Conservation (phyloP, 148 eudicot species). For the Suaeda aralocaspica region DNA sequence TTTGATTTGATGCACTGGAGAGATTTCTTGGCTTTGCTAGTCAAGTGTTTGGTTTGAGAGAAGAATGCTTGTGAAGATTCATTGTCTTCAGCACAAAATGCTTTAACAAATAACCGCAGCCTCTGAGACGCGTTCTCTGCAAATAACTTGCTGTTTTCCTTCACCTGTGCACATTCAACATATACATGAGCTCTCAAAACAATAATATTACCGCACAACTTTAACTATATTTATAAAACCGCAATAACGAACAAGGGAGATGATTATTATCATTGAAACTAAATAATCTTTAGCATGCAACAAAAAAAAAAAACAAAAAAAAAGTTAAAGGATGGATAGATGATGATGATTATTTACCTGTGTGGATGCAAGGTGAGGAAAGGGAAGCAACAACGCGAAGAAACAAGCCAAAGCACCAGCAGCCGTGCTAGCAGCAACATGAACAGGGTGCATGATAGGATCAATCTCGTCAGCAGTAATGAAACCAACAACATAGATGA, state of each 20-base stretch:
- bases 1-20: conserved; percentile 54
- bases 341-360: conserved; percentile 42
- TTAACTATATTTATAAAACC: not conserved
- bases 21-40: conserved; percentile 38
- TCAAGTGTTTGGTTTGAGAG: conserved; percentile 50
- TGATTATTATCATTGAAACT: not conserved
- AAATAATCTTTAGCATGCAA: too few species aligned
- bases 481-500: conserved; percentile 53
- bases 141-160: conserved; percentile 45
- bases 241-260: not conserved
- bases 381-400: conserved; percentile 60
- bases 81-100: conserved; percentile 61
- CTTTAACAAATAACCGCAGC: conserved; percentile 50
- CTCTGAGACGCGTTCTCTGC: conserved; percentile 56
- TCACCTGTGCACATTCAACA: conserved; percentile 39
- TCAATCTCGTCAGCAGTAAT: conserved; percentile 36
- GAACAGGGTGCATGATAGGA: conserved; percentile 70
- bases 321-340: not conserved
- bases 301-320: too few species aligned
- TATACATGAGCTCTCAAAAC: not conserved
- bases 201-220: not conserved
- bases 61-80: conserved; percentile 38
- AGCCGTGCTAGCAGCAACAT: conserved; percentile 68
- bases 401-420: conserved; percentile 67
- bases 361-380: conserved; percentile 48